phyloP scores from a whole-genome alignment of 345 rosid species.

The Euphorbia peplus region DNA sequence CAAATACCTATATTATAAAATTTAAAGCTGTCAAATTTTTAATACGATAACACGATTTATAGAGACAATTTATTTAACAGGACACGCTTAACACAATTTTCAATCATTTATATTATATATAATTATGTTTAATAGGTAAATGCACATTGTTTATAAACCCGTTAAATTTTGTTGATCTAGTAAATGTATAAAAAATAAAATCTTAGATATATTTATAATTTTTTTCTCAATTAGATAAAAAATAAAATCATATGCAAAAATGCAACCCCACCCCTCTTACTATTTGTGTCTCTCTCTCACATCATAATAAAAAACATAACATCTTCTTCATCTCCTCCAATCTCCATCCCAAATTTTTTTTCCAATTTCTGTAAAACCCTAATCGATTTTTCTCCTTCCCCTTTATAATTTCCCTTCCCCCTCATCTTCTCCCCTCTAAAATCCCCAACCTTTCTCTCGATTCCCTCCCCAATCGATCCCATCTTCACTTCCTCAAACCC shows the following conservation, averaged over 20 bases:
- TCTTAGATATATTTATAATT: too few relatives aligned
- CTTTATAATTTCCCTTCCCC: background rate
- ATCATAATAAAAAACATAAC: background rate
- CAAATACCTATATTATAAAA: too few relatives aligned
- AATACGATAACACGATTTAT: too few relatives aligned
- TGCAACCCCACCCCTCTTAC: background rate
- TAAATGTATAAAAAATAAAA: too few relatives aligned
- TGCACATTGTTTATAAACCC: too few relatives aligned
- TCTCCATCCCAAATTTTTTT: background rate
- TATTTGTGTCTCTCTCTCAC: background rate
- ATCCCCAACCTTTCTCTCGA: background rate
- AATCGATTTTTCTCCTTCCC: background rate
- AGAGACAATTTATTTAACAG: too few relatives aligned
- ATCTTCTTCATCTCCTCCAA: background rate
- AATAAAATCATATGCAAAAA: background rate
- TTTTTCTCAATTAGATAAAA: too few relatives aligned
- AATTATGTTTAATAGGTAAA: too few relatives aligned
- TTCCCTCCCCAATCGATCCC: background rate
- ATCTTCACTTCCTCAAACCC: background rate
- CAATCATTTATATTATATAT: too few relatives aligned
- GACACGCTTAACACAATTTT: too few relatives aligned
- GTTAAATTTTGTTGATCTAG: too few relatives aligned
- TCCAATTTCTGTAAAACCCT: constrained; percentile 21
- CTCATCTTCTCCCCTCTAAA: background rate
- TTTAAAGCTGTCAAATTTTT: too few relatives aligned